Evolutionary conservation across 2,329 filamentous ascomycete species (phyloP), one percentile per base, ranked within the genome.

Genomic region (Sordariomycetes sp.): DNA sequence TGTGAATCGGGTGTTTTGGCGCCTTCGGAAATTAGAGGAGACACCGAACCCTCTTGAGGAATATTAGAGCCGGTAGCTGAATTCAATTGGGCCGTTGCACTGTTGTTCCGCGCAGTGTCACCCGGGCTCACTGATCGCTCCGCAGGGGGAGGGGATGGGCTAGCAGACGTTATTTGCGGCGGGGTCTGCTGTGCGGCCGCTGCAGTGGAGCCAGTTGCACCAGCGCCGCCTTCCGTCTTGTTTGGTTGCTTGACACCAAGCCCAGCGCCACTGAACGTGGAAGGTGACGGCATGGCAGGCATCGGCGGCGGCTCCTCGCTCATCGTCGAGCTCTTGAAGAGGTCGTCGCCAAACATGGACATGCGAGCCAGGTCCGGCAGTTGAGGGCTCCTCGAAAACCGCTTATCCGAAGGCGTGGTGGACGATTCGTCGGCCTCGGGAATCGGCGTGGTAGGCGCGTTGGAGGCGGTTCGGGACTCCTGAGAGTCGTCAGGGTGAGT

Each of bases 311-410:
- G 62, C 20, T 63, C 54, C 18, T 65, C 56, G 12, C 69, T 65
- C 14, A 61, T 61, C 7, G 64, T 58, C 18, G 70, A 62, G 18
- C 65, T 62, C 5, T 76, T 74, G 61, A 85, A 84, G 51, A 86
- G 73, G 59, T 84, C 81, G 50, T 79, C 72, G 1, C 81, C 81
- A 65, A 86, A 86, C 1, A 75, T 74, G 50, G 83, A 86, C 71
- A 86, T 73, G 28, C 82, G 79, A 14, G 75, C 72, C 3, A 87
- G 64, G 60, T 81, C 75, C 11, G 83, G 83, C 20, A 87, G 72
- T 61, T 80, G 77, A 0, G 81, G 82, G 61, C 82, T 84, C 1
- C 73, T 73, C 1, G 80, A 82, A 46, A 72, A 70, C 18, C 74
- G 69, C 8, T 57, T 48, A 14, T 55, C 54, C 28, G 28, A 32